Base-by-base conservation (phyloP, 306 rosid genomes). In the Arachis hypogaea region DNA sequence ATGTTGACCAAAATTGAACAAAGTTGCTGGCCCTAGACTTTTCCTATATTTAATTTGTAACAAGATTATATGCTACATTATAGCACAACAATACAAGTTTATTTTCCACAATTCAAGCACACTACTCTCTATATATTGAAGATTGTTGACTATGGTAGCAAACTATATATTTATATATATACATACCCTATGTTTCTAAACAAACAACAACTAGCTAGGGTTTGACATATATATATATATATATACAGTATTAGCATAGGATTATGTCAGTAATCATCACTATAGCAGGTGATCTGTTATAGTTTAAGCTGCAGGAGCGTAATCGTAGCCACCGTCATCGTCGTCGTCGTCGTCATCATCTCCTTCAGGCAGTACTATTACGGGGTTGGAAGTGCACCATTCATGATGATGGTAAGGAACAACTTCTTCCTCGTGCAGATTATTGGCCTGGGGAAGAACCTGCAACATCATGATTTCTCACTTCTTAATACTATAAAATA, bases 271-370 rank as follows among this genome's bases (percentile, higher is more conserved):
- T 33, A 4, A 33, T 33, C 38, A 2, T 33, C 38, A 33, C 4
- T 33, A 33, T 33, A 33, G 38, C 4, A 33, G 1, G 4, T 33
- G 38, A 33, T 5, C 46, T 57, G 44, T 46, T 33, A 12, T 62
- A 56, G 45, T 67, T 69, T 63, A 74, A 43, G 80, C 80, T 28
- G 84, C 84, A 0, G 77, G 73, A 40, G 77, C 80, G 5, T 80
- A 74, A 56, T 75, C 84, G 7, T 74, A 63, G 11, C 3, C 76
- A 5, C 72, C 73, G 4, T 42, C 78, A 52, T 28, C 77, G 0
- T 68, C 47, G 0, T 75, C 69, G 2, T 77, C 71, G 1, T 79
- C 64, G 1, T 75, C 84, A 0, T 68, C 83, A 0, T 80, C 83
- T 46, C 64, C 80, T 80, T 74, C 80, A 0, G 36, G 5, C 12